Percentiles rank a stretch among this genome's conserved stretches.
Conservation (phyloP, 176 grass and related monocot species). For the Carex parvula region DNA sequence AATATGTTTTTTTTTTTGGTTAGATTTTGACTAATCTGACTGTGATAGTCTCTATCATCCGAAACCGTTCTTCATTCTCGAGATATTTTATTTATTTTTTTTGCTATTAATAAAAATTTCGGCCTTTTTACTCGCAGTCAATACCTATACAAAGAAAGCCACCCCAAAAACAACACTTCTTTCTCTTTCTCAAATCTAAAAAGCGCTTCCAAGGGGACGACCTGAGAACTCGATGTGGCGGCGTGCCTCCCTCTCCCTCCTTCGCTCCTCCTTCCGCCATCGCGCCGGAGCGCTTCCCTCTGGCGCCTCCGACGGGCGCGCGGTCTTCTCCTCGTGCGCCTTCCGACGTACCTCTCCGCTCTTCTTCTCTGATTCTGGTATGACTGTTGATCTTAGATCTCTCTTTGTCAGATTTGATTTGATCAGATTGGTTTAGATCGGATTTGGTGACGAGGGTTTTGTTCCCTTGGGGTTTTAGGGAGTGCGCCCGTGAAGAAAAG, state of each 20-base stretch:
- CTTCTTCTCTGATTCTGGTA: constrained; percentile 54
- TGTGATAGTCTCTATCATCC: no score
- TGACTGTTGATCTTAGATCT: constrained; percentile 12
- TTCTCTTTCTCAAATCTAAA: constrained; percentile 16
- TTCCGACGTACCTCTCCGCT: constrained; percentile 65
- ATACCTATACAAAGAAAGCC: constrained; percentile 19
- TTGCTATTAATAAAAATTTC: no score
- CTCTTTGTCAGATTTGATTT: constrained; percentile 31
- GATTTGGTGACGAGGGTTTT: constrained; percentile 27
- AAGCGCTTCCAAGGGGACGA: constrained; percentile 22
- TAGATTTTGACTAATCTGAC: no score
- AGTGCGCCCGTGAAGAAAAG: constrained; percentile 43
- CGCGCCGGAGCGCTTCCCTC: constrained; percentile 7
- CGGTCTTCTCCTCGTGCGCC: constrained; percentile 32
- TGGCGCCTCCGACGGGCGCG: constrained; percentile 12
- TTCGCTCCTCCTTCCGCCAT: constrained; percentile 29
- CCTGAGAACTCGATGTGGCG: constrained; percentile 78
- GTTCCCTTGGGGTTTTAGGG: constrained; percentile 38
- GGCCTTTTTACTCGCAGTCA: neutral
- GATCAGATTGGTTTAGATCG: constrained; percentile 29
- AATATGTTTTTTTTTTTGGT: no score
- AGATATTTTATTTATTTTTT: no score
- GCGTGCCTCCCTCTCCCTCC: constrained; percentile 49
- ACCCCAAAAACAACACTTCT: neutral
- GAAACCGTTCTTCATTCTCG: no score